These are phyloP conservation scores for Trichoderma parareesei DNA, from an alignment of 495 filamentous ascomycete species.

Conservation along the genomic window DNA sequence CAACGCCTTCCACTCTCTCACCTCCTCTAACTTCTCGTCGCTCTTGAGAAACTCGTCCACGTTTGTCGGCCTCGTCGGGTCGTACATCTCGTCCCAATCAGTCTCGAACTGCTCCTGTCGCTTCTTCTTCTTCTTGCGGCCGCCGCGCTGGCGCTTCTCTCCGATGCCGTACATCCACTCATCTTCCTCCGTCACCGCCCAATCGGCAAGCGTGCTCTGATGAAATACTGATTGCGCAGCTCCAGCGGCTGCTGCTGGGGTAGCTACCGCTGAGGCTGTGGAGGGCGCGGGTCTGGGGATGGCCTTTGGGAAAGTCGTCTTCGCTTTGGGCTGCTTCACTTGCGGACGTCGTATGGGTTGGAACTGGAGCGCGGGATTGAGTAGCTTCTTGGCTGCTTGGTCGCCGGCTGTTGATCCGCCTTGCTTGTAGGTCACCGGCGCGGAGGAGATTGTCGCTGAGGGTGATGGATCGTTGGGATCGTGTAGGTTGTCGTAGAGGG, in stretches of 20 bases:
- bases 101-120: constrained; percentile 52
- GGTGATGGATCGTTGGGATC: constrained; percentile 29
- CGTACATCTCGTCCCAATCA: constrained; percentile 93
- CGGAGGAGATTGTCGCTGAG: constrained; percentile 61
- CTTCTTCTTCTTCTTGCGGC: constrained; percentile 83
- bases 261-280: neutral
- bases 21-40: constrained; percentile 72
- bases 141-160: constrained; percentile 69
- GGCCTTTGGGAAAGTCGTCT: constrained; percentile 45
- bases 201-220: constrained; percentile 75
- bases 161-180: constrained; percentile 41
- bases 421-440: constrained; percentile 69
- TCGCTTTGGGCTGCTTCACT: constrained; percentile 56
- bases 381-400: constrained; percentile 57
- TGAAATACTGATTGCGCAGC: constrained; percentile 29
- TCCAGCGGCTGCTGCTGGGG: constrained; percentile 10
- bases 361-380: constrained; percentile 78
- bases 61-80: constrained; percentile 73
- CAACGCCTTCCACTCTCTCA: constrained; percentile 80
- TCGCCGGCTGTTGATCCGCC: constrained; percentile 44
- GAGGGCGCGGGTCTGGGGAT: constrained; percentile 19
- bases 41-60: constrained; percentile 81
- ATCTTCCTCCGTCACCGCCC: constrained; percentile 62
- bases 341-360: constrained; percentile 71
- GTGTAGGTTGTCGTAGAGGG: constrained; percentile 50